Evolutionary conservation across 2,329 filamentous ascomycete species (phyloP).

Genomic region (Thielaviopsis musarum): DNA sequence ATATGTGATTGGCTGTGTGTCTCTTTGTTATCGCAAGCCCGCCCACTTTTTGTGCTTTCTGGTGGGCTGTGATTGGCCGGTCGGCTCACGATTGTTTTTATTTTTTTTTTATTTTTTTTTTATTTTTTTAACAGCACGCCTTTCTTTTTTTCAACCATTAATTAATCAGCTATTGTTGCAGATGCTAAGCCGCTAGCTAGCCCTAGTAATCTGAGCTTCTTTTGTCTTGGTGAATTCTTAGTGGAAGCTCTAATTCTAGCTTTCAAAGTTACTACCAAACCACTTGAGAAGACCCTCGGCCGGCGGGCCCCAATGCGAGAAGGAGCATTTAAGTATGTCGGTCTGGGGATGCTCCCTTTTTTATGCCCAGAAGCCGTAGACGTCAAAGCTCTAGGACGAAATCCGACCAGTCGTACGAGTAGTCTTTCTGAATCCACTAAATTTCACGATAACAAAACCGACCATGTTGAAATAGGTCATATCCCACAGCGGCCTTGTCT

Average conservation of each 20-base stretch:
- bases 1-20: not conserved
- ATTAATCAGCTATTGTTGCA: no score
- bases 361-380: not conserved
- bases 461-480: no score
- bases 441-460: no score
- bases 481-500: no score
- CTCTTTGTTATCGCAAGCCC: not conserved
- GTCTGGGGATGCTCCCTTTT: not conserved
- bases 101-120: no score
- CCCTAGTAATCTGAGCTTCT: no score
- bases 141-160: no score
- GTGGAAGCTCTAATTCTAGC: no score
- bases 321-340: not conserved
- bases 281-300: not conserved
- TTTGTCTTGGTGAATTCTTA: no score
- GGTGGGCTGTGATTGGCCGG: not conserved
- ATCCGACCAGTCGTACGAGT: not conserved
- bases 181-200: no score
- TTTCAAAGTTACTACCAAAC: not conserved
- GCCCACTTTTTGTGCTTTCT: not conserved
- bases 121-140: not conserved
- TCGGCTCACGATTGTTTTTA: not conserved
- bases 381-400: no score
- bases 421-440: no score
- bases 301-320: constrained; percentile 3